Percentiles rank a stretch among this genome's conserved stretches.
Conservation (phyloP, 495 filamentous ascomycete genomes). For the Neurospora sp. region DNA sequence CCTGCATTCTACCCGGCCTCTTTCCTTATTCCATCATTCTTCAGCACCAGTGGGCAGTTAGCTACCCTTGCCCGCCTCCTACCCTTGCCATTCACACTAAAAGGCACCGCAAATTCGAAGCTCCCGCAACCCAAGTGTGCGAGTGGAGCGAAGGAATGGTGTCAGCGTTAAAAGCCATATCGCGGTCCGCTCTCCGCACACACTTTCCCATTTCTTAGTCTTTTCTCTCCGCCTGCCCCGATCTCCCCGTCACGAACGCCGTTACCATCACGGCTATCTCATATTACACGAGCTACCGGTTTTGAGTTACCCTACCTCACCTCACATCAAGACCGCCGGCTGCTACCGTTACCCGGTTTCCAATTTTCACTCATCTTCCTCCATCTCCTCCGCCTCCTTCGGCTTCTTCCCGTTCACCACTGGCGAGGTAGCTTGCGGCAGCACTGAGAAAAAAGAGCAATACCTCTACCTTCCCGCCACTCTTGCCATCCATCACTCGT, state of each 20-base stretch:
- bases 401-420: background rate
- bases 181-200: background rate
- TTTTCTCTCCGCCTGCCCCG: background rate
- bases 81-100: background rate
- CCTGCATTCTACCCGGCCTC: background rate
- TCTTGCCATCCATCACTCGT: constrained; percentile 7
- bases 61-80: background rate
- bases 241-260: background rate
- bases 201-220: background rate
- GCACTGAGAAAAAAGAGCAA: background rate
- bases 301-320: background rate
- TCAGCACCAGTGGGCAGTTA: background rate
- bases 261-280: background rate
- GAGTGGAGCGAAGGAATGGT: background rate
- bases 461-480: background rate
- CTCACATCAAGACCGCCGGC: background rate
- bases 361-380: background rate
- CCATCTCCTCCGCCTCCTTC: background rate
- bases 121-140: background rate
- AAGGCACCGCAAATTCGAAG: background rate
- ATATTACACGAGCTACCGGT: background rate
- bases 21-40: background rate
- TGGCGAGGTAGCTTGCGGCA: background rate
- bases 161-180: background rate
- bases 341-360: background rate